These are phyloP conservation scores for Mariannaea elegans DNA, from an alignment of 2,329 filamentous ascomycete genomes.

Conservation along the genomic window DNA sequence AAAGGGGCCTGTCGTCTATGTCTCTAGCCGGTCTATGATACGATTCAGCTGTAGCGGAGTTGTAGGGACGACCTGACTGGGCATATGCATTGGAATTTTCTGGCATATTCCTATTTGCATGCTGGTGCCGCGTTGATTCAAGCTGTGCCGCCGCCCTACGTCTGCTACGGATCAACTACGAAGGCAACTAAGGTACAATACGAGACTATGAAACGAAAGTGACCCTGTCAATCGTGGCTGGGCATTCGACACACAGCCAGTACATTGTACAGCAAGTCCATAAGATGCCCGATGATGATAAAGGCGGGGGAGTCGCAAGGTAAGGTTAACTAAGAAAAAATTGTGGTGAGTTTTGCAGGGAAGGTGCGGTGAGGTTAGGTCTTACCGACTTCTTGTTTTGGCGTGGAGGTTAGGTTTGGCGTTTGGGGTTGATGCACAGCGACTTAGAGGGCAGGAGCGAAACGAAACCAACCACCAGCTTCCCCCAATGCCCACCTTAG, in stretches of 20 bases:
- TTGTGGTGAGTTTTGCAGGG: background rate
- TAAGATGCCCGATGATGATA: background rate
- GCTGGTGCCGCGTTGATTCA: background rate
- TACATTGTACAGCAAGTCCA: background rate
- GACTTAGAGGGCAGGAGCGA: background rate
- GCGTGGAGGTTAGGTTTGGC: background rate
- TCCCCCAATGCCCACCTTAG: background rate
- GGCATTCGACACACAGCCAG: slow-evolving; percentile 5
- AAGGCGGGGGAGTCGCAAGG: background rate
- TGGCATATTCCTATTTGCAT: background rate
- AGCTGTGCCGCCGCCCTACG: slow-evolving; percentile 17
- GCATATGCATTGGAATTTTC: no score
- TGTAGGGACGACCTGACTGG: no score
- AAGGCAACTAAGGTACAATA: background rate
- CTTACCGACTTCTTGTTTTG: slow-evolving; percentile 17
- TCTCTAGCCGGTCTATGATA: no score
- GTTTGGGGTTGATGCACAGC: background rate
- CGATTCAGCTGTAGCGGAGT: no score
- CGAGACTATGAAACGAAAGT: slow-evolving; percentile 9
- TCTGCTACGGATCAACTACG: slow-evolving; percentile 5
- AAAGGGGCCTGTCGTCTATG: background rate
- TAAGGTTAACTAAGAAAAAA: background rate
- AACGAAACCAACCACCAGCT: background rate
- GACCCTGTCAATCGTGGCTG: slow-evolving; percentile 6
- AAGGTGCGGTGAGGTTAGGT: slow-evolving; percentile 7